Evolutionary conservation across 495 filamentous ascomycete species (phyloP), one percentile per base, ranked within the genome.

Genomic region (Talaromyces wortmannii): DNA sequence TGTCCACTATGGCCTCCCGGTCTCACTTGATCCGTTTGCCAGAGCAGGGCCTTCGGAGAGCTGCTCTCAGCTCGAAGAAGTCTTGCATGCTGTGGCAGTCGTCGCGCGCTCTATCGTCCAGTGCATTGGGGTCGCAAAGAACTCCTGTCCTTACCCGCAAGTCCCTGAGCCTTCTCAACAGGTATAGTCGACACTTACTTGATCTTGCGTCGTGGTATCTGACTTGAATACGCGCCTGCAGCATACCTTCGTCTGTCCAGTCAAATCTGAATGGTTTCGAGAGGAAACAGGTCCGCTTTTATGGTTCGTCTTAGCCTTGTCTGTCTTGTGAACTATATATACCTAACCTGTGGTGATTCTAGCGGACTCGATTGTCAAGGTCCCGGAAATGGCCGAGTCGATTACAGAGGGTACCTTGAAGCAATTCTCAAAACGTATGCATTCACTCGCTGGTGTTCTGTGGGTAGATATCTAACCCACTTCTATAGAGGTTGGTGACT

Each of bases 381-480:
- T 97, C 62, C 95, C 94, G 15, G 80, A 92, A 63, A 99, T 99
- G 94, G 94, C 94, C 53, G 94, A 99, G 70, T 99, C 95, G 12
- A 97, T 99, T 67, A 95, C 90, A 43, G 94, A 99, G 71, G 94
- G 94, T 52, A 97, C 95, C 16, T 70, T 99, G 66, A 97, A 96
- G 75, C 90, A 96, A 63, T 99, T 89, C 77, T 87, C 83, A 56
- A 97, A 97, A 81, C 78, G 85, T 86, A 74, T 59, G 79, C 61
- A 43, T 43, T 36, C 11, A 23, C 7, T 15, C 8, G 17, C 46
- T 33, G 5, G 10, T 50, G 48, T 53, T 32, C 42, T 44, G 40
- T 15, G 6, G 33, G 8, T 31, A 15, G 11, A 23, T 30, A 13
- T 43, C 45, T 59, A 53, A 65, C 73, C 48, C 76, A 52, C 1